Conservation (phyloP, 2,329 filamentous ascomycete genomes). For the Neofusicoccum laricinum region DNA sequence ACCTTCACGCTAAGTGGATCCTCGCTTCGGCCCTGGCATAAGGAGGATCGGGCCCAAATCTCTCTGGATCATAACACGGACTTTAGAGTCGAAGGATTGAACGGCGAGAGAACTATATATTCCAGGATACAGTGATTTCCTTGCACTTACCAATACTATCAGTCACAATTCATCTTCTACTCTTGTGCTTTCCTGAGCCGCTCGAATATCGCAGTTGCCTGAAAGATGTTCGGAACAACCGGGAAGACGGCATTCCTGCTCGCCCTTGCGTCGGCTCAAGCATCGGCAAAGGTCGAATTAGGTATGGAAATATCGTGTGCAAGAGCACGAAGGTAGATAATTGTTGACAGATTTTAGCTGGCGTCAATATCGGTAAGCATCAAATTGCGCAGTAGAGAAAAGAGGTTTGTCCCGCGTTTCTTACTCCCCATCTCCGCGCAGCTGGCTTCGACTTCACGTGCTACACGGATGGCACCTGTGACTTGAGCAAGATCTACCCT, state of each 20-base stretch:
- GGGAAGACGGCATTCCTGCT: neutral
- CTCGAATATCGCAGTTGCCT: neutral
- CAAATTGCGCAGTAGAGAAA: neutral
- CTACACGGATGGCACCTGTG: conserved; percentile 41
- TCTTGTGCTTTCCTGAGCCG: no score
- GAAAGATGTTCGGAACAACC: neutral
- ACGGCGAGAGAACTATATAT: no score
- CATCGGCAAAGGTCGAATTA: neutral
- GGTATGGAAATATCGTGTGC: neutral
- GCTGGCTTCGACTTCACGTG: conserved; percentile 34
- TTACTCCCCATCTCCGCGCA: conserved; percentile 23
- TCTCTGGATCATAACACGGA: no score
- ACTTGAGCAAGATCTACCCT: conserved; percentile 27
- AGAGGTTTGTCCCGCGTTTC: neutral
- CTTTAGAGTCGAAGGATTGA: no score
- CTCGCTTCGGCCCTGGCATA: no score
- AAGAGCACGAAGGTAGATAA: no score
- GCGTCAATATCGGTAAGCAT: neutral
- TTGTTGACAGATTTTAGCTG: neutral
- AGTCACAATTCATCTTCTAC: no score
- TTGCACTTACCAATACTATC: no score
- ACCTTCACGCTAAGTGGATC: no score
- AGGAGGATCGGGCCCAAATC: no score
- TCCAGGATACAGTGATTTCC: no score
- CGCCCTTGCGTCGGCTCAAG: neutral